phyloP scores from a whole-genome alignment of 805 yeast species.

The Monosporozyma siamensis region DNA sequence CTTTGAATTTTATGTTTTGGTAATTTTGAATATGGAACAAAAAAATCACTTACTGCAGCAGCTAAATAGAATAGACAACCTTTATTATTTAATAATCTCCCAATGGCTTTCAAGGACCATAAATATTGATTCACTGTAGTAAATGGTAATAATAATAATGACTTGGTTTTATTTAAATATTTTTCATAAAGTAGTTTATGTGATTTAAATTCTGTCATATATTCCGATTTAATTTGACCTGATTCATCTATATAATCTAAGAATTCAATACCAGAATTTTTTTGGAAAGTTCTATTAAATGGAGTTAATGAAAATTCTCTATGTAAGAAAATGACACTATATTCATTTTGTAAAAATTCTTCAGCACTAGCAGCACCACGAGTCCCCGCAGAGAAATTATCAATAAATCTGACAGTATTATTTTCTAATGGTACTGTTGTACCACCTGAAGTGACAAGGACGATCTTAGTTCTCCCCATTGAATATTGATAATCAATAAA shows the following conservation, averaged over 20 bases:
- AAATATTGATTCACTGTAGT: slow-evolving; percentile 92
- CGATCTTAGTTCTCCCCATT: slow-evolving; percentile 44
- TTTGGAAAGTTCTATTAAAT: slow-evolving; percentile 76
- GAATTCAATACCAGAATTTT: slow-evolving; percentile 61
- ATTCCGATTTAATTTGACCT: slow-evolving; percentile 50
- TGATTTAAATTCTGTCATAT: slow-evolving; percentile 50
- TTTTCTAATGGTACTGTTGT: slow-evolving; percentile 96
- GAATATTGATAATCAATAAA: slow-evolving; percentile 51
- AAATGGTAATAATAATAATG: slow-evolving; percentile 61
- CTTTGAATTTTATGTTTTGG: slow-evolving; percentile 96
- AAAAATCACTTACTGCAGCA: slow-evolving; percentile 96
- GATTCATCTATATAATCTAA: slow-evolving; percentile 68
- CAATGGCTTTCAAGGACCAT: slow-evolving; percentile 66
- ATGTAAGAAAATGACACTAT: slow-evolving; percentile 87
- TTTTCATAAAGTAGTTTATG: slow-evolving; percentile 38
- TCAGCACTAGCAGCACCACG: slow-evolving; percentile 97
- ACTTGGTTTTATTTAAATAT: slow-evolving; percentile 21
- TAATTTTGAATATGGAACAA: slow-evolving; percentile 72
- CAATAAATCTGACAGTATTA: slow-evolving; percentile 93
- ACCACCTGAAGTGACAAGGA: slow-evolving; percentile 89
- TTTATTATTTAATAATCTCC: slow-evolving; percentile 46
- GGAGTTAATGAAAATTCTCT: slow-evolving; percentile 89
- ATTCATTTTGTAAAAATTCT: slow-evolving; percentile 72
- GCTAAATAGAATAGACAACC: slow-evolving; percentile 82
- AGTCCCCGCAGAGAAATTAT: slow-evolving; percentile 95